Evolutionary conservation across 495 filamentous ascomycete genomes (phyloP).

Genomic region (Lasiosphaeria miniovina): DNA sequence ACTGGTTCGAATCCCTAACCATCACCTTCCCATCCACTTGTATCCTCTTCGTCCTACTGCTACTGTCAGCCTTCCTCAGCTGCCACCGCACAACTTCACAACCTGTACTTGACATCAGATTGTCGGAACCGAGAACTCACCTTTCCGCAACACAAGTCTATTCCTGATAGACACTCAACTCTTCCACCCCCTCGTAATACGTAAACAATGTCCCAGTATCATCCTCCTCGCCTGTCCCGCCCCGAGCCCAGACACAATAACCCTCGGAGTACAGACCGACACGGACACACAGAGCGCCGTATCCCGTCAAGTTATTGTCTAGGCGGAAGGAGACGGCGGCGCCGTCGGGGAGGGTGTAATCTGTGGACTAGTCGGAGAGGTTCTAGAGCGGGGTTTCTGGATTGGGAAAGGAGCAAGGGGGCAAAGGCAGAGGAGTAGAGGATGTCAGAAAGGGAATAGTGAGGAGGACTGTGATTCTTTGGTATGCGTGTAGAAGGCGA

Average conservation of each 20-base stretch:
- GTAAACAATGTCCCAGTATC: constrained; percentile 9
- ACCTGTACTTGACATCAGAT: constrained; percentile 3
- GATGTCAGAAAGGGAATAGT: not conserved
- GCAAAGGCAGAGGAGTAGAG: not conserved
- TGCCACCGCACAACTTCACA: not conserved
- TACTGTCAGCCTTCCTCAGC: constrained; percentile 4
- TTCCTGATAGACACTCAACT: constrained; percentile 15
- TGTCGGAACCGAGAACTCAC: constrained; percentile 6
- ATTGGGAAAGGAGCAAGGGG: constrained; percentile 1
- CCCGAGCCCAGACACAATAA: constrained; percentile 6
- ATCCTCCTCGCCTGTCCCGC: constrained; percentile 3
- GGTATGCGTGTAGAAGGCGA: not conserved
- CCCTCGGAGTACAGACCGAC: constrained; percentile 9
- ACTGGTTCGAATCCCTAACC: constrained; percentile 2
- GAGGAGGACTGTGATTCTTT: not conserved
- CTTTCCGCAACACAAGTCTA: constrained; percentile 7
- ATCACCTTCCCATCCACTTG: constrained; percentile 8
- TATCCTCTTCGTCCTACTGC: constrained; percentile 4
- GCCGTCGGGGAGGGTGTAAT: constrained; percentile 12
- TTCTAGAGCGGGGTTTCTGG: constrained; percentile 12
- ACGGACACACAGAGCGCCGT: constrained; percentile 10
- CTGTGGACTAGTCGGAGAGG: constrained; percentile 12
- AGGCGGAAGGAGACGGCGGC: constrained; percentile 12
- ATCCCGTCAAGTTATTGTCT: constrained; percentile 10
- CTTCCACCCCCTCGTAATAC: constrained; percentile 10